Conservation (phyloP, 2,329 filamentous ascomycete species). For the Akanthomyces lecanii region DNA sequence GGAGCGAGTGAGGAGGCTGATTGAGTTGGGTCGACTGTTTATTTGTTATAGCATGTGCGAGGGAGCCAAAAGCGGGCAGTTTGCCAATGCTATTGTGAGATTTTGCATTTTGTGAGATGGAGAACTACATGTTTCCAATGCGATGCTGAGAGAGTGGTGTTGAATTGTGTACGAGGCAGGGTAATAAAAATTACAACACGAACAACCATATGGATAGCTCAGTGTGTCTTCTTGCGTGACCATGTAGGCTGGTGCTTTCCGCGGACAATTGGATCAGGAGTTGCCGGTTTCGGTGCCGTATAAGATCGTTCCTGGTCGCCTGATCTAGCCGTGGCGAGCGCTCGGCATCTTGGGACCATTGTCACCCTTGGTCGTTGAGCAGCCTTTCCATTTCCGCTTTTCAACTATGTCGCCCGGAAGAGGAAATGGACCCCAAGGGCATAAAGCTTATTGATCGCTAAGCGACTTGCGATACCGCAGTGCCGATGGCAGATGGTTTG, state of each 20-base stretch:
- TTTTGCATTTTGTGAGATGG: constrained; percentile 6
- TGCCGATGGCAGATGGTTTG: not conserved
- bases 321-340: not conserved
- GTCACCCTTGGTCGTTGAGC: not conserved
- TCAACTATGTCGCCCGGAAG: not conserved
- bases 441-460: not conserved
- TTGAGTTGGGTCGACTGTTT: not conserved
- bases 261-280: no score
- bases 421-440: not conserved
- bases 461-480: not conserved
- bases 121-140: not conserved
- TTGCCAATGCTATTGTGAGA: not conserved
- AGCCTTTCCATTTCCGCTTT: not conserved
- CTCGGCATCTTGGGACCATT: no score
- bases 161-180: constrained; percentile 2
- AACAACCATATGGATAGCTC: not conserved
- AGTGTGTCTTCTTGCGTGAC: not conserved
- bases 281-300: not conserved
- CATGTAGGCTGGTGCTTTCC: not conserved
- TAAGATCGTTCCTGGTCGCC: not conserved
- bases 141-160: not conserved
- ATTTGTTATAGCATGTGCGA: not conserved
- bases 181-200: not conserved
- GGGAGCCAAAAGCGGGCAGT: constrained; percentile 7
- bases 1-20: not conserved